Percentiles rank a stretch among this genome's conserved stretches.
Evolutionary conservation across 2,329 filamentous ascomycete genomes (phyloP).

Genomic region (Chalaropsis thielavioides): DNA sequence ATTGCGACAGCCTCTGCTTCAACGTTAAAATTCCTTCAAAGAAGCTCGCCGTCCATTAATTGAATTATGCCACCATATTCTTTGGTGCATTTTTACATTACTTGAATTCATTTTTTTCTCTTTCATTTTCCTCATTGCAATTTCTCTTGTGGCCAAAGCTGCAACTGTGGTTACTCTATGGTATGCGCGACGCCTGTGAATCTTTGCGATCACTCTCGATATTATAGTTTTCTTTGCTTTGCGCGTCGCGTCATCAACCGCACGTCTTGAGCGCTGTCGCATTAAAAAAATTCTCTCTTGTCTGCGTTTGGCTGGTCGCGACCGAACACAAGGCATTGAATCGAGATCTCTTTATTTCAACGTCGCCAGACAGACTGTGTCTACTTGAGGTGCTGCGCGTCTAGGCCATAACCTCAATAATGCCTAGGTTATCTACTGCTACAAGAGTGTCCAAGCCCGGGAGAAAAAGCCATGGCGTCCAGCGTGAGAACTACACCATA

Average conservation of each 20-base stretch:
- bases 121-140: background rate
- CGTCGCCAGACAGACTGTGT: background rate
- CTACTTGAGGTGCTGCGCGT: background rate
- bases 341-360: background rate
- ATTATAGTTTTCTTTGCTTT: background rate
- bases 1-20: background rate
- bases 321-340: background rate
- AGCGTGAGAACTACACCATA: conserved; percentile 5
- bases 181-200: background rate
- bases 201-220: background rate
- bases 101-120: background rate
- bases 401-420: background rate
- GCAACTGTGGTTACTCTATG: background rate
- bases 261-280: background rate
- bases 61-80: no score
- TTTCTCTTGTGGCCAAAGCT: background rate
- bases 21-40: no score
- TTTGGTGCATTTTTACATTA: background rate
- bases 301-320: background rate
- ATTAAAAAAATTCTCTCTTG: background rate
- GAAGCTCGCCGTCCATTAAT: no score
- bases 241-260: background rate
- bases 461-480: conserved; percentile 8
- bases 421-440: conserved; percentile 10
- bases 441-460: conserved; percentile 10